Percentiles rank a stretch among this genome's conserved stretches.
phyloP scores from a whole-genome alignment of 805 yeast species.

The Candida hungchunana region DNA sequence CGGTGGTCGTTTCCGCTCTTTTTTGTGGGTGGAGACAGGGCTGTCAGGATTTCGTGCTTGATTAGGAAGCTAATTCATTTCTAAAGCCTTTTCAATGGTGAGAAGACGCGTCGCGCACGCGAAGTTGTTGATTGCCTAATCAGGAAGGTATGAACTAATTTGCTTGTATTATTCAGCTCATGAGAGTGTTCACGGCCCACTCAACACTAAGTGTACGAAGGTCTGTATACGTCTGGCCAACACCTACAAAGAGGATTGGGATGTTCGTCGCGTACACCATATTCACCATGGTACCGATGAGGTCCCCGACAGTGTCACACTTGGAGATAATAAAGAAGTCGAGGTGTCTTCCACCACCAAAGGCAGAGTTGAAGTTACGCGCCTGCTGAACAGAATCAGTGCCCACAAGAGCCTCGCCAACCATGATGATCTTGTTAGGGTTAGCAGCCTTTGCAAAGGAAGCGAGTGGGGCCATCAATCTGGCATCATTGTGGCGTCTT shows the following conservation, averaged over 20 bases:
- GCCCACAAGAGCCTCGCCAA: slow-evolving; percentile 96
- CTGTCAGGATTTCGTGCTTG: too few species aligned
- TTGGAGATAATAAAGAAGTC: slow-evolving; percentile 92
- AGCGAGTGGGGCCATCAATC: slow-evolving; percentile 91
- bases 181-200: slow-evolving; percentile 84
- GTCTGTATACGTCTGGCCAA: slow-evolving; percentile 96
- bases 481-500: slow-evolving; percentile 90
- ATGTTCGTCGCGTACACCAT: slow-evolving; percentile 96
- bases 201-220: slow-evolving; percentile 84
- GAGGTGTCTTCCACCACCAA: slow-evolving; percentile 73
- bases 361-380: slow-evolving; percentile 85
- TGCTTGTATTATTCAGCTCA: too few species aligned
- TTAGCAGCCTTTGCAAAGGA: slow-evolving; percentile 93
- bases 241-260: slow-evolving; percentile 92
- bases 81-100: too few species aligned
- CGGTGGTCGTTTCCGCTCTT: too few species aligned
- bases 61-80: too few species aligned
- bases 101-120: too few species aligned
- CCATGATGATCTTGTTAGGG: slow-evolving; percentile 97
- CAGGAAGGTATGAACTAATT: too few species aligned
- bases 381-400: slow-evolving; percentile 97
- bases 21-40: too few species aligned
- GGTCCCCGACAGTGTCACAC: slow-evolving; percentile 96
- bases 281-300: slow-evolving; percentile 94
- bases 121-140: too few species aligned